Evolutionary conservation across 1,284 basidiomycete species (phyloP).

Genomic region (Stygiomarasmius scandens): DNA sequence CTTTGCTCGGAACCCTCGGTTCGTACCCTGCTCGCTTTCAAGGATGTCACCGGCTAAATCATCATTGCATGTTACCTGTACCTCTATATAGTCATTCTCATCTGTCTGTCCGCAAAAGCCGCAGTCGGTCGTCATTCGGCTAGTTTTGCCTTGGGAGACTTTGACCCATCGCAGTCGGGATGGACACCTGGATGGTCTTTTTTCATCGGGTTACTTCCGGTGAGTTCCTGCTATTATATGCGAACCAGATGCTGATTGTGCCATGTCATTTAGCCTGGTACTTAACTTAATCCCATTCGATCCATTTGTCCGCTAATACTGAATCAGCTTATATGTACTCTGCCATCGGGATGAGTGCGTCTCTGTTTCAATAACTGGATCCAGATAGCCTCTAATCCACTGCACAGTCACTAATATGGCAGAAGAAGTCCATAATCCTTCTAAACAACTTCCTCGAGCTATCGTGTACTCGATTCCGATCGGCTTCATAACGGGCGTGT

Average conservation of each 20-base stretch:
- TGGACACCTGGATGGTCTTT: constrained; percentile 63
- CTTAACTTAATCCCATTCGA: too few relatives aligned
- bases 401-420: constrained; percentile 57
- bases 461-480: constrained; percentile 67
- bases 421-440: constrained; percentile 65
- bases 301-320: not conserved
- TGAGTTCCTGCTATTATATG: constrained; percentile 32
- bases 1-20: constrained; percentile 53
- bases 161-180: constrained; percentile 52
- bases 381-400: not conserved
- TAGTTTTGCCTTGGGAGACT: constrained; percentile 49
- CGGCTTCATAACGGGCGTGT: constrained; percentile 56
- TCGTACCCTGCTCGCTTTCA: not conserved
- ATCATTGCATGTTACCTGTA: not conserved
- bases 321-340: constrained; percentile 50
- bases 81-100: constrained; percentile 37
- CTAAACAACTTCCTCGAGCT: constrained; percentile 57
- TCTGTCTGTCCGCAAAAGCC: constrained; percentile 52
- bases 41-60: not conserved
- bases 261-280: not conserved
- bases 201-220: constrained; percentile 57
- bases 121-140: constrained; percentile 48
- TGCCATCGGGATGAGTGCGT: constrained; percentile 56
- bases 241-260: constrained; percentile 31
- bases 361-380: not conserved